Conservation (phyloP, 192 early-diverging fungal genomes). For the Podila horticola region DNA sequence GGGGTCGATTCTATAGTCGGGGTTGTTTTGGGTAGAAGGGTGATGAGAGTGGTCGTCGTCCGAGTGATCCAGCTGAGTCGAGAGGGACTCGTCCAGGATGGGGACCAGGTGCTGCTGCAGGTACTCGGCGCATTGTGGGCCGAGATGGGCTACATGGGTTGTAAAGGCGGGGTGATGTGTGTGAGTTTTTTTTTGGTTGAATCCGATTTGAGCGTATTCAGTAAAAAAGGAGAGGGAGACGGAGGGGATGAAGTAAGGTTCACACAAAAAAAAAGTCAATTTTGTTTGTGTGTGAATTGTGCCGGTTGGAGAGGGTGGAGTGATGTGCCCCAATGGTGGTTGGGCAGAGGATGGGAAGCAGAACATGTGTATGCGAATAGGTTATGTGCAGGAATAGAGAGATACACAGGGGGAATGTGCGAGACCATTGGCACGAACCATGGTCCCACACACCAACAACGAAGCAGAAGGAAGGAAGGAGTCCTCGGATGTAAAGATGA, state of each 20-base stretch:
- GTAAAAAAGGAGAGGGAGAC: no score
- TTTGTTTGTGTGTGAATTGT: no score
- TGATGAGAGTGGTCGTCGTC: conserved; percentile 24
- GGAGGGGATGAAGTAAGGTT: no score
- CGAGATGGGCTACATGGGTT: conserved; percentile 29
- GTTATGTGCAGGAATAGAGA: background rate
- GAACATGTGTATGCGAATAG: background rate
- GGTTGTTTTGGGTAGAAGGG: background rate
- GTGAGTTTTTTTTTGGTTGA: background rate
- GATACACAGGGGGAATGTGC: background rate
- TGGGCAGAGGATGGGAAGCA: no score
- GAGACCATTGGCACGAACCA: conserved; percentile 1
- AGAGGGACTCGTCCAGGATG: conserved; percentile 44
- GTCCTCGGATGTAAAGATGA: background rate
- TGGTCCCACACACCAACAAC: background rate
- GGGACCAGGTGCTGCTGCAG: conserved; percentile 44
- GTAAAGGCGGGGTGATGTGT: background rate
- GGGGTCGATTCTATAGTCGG: conserved; percentile 35
- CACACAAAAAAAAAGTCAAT: no score
- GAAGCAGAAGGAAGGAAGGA: background rate
- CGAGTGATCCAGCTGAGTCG: conserved; percentile 38
- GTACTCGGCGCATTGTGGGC: conserved; percentile 50
- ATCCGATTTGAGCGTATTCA: no score
- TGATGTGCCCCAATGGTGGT: no score
- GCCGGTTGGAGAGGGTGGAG: no score